These are phyloP conservation scores for Cercospora sp. DNA, from an alignment of 2,329 filamentous ascomycete species.

Conservation along the genomic window DNA sequence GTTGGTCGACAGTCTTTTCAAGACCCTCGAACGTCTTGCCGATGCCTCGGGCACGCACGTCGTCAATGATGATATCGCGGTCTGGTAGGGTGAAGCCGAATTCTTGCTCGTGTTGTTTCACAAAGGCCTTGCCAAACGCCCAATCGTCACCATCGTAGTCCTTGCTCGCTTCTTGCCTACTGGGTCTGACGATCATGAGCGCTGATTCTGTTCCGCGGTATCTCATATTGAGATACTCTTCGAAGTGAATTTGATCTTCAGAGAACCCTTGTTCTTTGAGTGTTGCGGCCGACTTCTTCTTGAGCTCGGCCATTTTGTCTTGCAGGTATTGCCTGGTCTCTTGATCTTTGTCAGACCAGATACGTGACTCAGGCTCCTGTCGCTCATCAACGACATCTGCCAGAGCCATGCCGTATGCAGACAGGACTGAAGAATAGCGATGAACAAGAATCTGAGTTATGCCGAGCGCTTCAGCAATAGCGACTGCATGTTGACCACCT, in stretches of 20 bases:
- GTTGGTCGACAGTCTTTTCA: conserved; percentile 80
- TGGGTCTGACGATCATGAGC: conserved; percentile 81
- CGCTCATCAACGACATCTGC: conserved; percentile 91
- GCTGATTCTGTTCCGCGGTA: conserved; percentile 90
- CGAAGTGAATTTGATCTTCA: conserved; percentile 72
- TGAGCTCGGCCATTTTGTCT: conserved; percentile 75
- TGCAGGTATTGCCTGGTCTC: conserved; percentile 64
- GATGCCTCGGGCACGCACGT: conserved; percentile 83
- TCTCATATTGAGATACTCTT: conserved; percentile 92
- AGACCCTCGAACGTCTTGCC: conserved; percentile 81
- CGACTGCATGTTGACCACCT: conserved; percentile 88
- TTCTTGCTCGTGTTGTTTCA: conserved; percentile 85
- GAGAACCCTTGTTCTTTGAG: conserved; percentile 77
- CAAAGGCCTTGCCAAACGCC: conserved; percentile 81
- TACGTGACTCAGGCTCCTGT: conserved; percentile 70
- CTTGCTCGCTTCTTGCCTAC: conserved; percentile 59
- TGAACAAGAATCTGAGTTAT: conserved; percentile 85
- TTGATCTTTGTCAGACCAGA: conserved; percentile 58
- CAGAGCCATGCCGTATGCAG: conserved; percentile 88
- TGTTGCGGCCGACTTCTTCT: conserved; percentile 67
- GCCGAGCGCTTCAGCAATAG: conserved; percentile 80
- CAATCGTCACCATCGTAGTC: conserved; percentile 67
- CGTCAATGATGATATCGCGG: conserved; percentile 84
- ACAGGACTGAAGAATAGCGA: conserved; percentile 83
- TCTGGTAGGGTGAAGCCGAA: conserved; percentile 88